Percentiles rank a stretch among this genome's conserved stretches.
Conservation (phyloP, 805 yeast species). For the Lachancea meyersii region DNA sequence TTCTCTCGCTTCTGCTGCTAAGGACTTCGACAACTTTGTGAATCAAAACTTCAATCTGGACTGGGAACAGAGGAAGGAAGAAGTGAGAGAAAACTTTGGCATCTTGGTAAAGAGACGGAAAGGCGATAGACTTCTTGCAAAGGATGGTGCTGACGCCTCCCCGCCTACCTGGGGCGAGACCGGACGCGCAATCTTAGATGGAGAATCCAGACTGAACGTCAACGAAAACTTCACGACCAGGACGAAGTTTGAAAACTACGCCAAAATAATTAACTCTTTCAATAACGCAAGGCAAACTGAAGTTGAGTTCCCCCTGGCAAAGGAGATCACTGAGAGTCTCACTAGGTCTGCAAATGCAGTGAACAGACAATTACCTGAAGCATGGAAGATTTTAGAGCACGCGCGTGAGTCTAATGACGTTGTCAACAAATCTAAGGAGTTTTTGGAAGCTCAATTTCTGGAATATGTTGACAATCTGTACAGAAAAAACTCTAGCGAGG, state of each 20-base stretch:
- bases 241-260: constrained; percentile 66
- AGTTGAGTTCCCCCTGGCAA: constrained; percentile 48
- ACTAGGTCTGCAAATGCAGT: constrained; percentile 53
- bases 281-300: constrained; percentile 59
- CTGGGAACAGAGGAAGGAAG: constrained; percentile 76
- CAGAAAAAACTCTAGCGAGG: constrained; percentile 51
- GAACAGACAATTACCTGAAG: constrained; percentile 65
- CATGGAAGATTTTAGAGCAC: constrained; percentile 60
- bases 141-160: constrained; percentile 15
- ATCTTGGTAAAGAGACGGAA: constrained; percentile 36
- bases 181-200: constrained; percentile 25
- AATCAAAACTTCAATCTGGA: constrained; percentile 68
- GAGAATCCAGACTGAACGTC: constrained; percentile 37
- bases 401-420: constrained; percentile 36
- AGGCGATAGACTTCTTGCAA: constrained; percentile 6
- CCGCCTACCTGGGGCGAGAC: constrained; percentile 29
- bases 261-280: constrained; percentile 61
- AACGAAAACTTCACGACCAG: constrained; percentile 38
- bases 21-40: constrained; percentile 76
- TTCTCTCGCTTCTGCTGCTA: constrained; percentile 62
- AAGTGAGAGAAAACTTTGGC: constrained; percentile 68
- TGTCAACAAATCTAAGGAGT: constrained; percentile 48
- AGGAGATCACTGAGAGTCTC: constrained; percentile 55
- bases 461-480: constrained; percentile 64
- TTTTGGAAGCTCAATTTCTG: constrained; percentile 71